Base-by-base conservation (phyloP, 2,329 filamentous ascomycete species). In the Setomelanomma holmii region DNA sequence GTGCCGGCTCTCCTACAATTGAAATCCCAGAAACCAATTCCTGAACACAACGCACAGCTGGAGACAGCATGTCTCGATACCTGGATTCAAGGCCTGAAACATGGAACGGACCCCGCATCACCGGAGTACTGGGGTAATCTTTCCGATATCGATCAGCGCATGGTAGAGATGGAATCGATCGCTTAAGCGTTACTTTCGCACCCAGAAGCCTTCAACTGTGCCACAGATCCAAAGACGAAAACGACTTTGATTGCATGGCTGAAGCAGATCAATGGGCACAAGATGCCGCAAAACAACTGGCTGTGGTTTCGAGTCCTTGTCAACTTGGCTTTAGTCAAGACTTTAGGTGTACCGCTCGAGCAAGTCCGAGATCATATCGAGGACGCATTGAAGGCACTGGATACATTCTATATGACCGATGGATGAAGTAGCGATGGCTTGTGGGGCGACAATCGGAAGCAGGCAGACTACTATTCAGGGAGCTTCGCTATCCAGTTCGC, bases 401-500 rank as follows among this genome's bases (percentile, higher is more conserved):
- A 82, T 30, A 64, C 66, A 0, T 82, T 81, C 50, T 77, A 79
- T 30, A 55, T 79, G 0, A 58, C 54, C 0, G 69, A 78, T 4
- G 80, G 79, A 0, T 82, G 80, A 80, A 76, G 76, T 0, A 72
- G 67, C 1, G 80, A 82, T 34, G 80, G 80, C 0, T 45, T 66
- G 0, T 82, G 75, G 79, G 65, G 60, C 16, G 50, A 61, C 4
- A 53, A 67, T 58, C 36, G 72, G 53, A 14, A 56, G 33, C 79
- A 82, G 40, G 78, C 73, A 0, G 80, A 82, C 45, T 82, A 82
- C 56, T 82, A 82, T 49, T 81, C 79, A 1, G 79, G 79, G 0
- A 82, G 79, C 34, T 82, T 82, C 45, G 80, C 80, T 0, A 79
- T 82, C 3, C 80, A 82, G 51, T 82, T 81, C 33, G 73, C 72